A percentile compares a stretch with the other conserved stretches of the same genome.
Conservation (phyloP, 371 early-diverging fungal genomes). For the Umbelopsis sp. region DNA sequence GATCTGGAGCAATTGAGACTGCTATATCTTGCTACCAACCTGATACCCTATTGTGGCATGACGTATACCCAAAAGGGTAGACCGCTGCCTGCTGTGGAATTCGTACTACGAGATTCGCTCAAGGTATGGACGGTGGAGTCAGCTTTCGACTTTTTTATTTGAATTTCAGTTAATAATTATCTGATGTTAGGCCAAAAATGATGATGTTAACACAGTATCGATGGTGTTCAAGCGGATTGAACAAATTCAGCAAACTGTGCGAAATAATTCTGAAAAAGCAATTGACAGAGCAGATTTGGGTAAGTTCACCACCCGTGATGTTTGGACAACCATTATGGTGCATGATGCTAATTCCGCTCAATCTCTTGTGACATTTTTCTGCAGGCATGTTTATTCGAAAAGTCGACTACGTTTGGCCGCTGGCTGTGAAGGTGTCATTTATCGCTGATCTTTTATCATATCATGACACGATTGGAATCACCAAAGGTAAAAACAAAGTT, state of each 20-base stretch:
- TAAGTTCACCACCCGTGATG: slow-evolving; percentile 20
- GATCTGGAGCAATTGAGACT: slow-evolving; percentile 25
- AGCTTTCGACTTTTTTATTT: not conserved
- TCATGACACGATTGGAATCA: slow-evolving; percentile 8
- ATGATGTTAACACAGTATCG: slow-evolving; percentile 43
- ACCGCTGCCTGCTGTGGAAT: slow-evolving; percentile 33
- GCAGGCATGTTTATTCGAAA: slow-evolving; percentile 61
- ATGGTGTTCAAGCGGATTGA: slow-evolving; percentile 49
- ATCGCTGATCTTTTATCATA: slow-evolving; percentile 52
- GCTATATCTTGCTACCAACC: slow-evolving; percentile 42
- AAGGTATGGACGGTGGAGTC: slow-evolving; percentile 29
- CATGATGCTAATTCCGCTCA: not conserved
- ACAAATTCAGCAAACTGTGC: slow-evolving; percentile 24
- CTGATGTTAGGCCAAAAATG: slow-evolving; percentile 34
- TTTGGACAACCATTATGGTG: slow-evolving; percentile 14
- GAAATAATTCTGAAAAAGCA: slow-evolving; percentile 23
- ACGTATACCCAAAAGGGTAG: slow-evolving; percentile 37
- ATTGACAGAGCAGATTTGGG: slow-evolving; percentile 44
- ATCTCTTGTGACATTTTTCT: too few species aligned
- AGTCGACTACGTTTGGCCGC: slow-evolving; percentile 62
- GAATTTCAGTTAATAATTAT: not conserved
- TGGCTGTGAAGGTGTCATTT: slow-evolving; percentile 62
- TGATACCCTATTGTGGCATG: slow-evolving; percentile 50
- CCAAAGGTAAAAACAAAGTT: not conserved
- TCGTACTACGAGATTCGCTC: slow-evolving; percentile 44